These are phyloP conservation scores for Quercus phellos DNA, from an alignment of 331 rosid species.

Conservation along the genomic window DNA sequence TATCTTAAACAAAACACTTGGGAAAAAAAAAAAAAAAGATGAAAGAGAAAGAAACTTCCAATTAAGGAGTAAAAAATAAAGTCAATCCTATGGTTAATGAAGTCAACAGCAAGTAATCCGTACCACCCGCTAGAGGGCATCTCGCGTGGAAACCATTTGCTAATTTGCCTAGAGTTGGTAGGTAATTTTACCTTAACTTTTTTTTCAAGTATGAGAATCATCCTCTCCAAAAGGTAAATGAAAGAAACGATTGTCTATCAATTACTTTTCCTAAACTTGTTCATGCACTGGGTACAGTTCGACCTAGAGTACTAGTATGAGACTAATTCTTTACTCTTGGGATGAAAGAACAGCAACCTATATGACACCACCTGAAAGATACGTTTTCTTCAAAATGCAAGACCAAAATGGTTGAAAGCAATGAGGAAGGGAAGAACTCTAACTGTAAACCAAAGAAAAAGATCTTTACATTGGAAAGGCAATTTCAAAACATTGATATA, in stretches of 20 bases:
- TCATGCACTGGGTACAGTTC: no score
- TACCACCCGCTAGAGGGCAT: conserved; percentile 15
- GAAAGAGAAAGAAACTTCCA: conserved; percentile 16
- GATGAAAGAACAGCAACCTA: background rate
- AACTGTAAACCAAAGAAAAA: background rate
- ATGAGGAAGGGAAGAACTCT: background rate
- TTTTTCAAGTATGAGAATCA: no score
- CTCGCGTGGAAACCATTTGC: background rate
- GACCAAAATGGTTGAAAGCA: no score
- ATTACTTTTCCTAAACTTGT: no score
- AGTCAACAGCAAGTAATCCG: background rate
- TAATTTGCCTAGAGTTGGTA: no score
- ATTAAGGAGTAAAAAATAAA: background rate
- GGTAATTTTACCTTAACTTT: no score
- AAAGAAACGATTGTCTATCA: no score
- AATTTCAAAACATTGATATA: no score
- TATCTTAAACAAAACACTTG: conserved; percentile 14
- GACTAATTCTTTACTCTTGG: background rate
- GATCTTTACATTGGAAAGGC: background rate
- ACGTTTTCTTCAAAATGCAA: no score
- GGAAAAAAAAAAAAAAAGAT: background rate
- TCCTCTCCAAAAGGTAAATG: no score
- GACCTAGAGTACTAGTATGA: background rate
- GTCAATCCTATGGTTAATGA: background rate
- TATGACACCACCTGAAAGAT: background rate